Evolutionary conservation across 2,329 filamentous ascomycete species (phyloP).

Genomic region (Colletotrichum echinochloae): DNA sequence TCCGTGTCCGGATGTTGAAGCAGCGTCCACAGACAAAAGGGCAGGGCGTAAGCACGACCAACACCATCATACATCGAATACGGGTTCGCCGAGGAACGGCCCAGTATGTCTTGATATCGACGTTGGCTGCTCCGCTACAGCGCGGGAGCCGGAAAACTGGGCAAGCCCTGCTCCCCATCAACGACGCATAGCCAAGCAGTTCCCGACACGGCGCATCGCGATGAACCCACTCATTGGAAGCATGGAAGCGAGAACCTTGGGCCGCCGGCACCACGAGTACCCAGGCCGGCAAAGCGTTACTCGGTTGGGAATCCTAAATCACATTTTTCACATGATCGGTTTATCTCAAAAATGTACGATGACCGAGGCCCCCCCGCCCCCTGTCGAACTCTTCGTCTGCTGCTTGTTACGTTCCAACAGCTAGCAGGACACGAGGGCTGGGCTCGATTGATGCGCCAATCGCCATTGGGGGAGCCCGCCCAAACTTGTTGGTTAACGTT

Average conservation of each 20-base stretch:
- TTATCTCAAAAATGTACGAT: conserved; percentile 18
- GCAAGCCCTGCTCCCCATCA: background rate
- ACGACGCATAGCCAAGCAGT: background rate
- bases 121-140: conserved; percentile 1
- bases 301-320: background rate
- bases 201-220: background rate
- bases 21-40: conserved; percentile 4
- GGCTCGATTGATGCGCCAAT: conserved; percentile 14
- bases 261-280: background rate
- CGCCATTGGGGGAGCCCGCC: conserved; percentile 1
- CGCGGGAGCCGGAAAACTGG: background rate
- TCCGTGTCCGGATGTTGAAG: conserved; percentile 22
- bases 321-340: conserved; percentile 4
- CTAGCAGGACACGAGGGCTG: conserved; percentile 6
- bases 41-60: conserved; percentile 21
- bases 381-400: conserved; percentile 8
- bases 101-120: conserved; percentile 10
- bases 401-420: conserved; percentile 15
- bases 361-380: background rate
- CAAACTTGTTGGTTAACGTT: background rate
- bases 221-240: background rate
- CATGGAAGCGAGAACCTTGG: background rate
- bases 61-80: conserved; percentile 2
- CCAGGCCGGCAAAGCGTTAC: background rate
- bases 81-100: conserved; percentile 13